Base-by-base conservation (phyloP, 2,329 filamentous ascomycete species). In the Colletotrichum musae region DNA sequence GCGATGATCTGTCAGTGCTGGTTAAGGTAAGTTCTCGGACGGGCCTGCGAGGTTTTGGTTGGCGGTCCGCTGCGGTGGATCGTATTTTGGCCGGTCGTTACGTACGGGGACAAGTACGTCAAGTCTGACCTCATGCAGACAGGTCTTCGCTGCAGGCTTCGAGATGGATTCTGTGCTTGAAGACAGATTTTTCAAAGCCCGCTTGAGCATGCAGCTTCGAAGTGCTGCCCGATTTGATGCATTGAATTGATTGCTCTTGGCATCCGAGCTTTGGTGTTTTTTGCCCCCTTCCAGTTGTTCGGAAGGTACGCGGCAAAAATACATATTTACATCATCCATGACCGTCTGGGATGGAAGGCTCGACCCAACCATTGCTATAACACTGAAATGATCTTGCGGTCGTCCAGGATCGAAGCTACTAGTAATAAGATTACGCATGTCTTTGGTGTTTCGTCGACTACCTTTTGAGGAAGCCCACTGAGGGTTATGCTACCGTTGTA, bases 11-110 rank as follows among this genome's bases (percentile, higher is more conserved):
- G 16, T 58, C 32, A 16, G 15, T 45, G 47, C 13, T 58, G 56
- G 43, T 16, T 45, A 10, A 28, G n/a, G 53, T 32, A n/a, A 32
- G 47, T 51, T 59, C 21, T 36, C 45, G 62, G 53, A 36, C 28
- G 32, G 52, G 50, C 28, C 32, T 21, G 45, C 26, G 24, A 50
- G 5, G 47, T 21, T 43, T 13, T 57, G 9, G 39, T 7, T 43
- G 39, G 32, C n/a, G 53, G 32, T 57, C n/a, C 26, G 51, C n/a
- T 54, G 41, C 6, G 47, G 39, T 39, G 53, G 53, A 57, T 16
- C 32, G 24, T 39, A 5, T 18, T 16, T 43, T 43, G 41, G 41
- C 32, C 9, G 16, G 47, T 47, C 43, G 43, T 6, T 10, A 7
- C 21, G 21, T 50, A 18, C 10, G 48, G 48, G 28, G 26, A 32